phyloP scores from a whole-genome alignment of 148 eudicot genomes.

The Chenopodium berlandieri region DNA sequence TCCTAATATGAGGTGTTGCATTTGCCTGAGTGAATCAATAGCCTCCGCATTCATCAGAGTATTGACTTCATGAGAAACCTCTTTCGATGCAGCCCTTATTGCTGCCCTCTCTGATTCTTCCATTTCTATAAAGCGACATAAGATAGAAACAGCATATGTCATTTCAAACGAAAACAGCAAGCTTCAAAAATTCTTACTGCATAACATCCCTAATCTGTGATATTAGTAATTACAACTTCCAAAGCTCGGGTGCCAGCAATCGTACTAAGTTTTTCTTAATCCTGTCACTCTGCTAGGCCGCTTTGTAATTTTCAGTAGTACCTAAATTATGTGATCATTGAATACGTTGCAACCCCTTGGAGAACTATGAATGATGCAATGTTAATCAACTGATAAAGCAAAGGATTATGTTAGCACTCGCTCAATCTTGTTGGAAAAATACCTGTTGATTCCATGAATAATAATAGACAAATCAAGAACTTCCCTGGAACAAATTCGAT shows the following conservation, averaged over 20 bases:
- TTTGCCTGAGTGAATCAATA: slow-evolving; percentile 29
- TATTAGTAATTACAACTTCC: not conserved
- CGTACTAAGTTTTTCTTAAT: not conserved
- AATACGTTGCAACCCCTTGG: not conserved
- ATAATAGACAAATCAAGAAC: no score
- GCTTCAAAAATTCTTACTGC: not conserved
- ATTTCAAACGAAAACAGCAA: not conserved
- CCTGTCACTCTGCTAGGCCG: not conserved
- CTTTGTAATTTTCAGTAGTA: not conserved
- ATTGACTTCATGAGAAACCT: slow-evolving; percentile 29
- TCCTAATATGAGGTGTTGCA: slow-evolving; percentile 65
- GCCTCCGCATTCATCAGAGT: slow-evolving; percentile 25
- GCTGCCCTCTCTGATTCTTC: slow-evolving; percentile 25
- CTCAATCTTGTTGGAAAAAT: not conserved
- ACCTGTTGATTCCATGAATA: no score
- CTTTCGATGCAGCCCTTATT: slow-evolving; percentile 22
- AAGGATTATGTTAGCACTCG: not conserved
- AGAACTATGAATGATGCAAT: no score
- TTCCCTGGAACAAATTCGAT: no score
- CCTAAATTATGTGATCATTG: not conserved
- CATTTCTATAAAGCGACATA: slow-evolving; percentile 7
- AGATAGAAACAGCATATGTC: not conserved
- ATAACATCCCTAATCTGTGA: not conserved
- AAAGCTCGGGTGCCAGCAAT: not conserved
- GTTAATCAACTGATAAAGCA: not conserved